Base-by-base conservation (phyloP, 2,329 filamentous ascomycete species). In the Cadophora sp. region DNA sequence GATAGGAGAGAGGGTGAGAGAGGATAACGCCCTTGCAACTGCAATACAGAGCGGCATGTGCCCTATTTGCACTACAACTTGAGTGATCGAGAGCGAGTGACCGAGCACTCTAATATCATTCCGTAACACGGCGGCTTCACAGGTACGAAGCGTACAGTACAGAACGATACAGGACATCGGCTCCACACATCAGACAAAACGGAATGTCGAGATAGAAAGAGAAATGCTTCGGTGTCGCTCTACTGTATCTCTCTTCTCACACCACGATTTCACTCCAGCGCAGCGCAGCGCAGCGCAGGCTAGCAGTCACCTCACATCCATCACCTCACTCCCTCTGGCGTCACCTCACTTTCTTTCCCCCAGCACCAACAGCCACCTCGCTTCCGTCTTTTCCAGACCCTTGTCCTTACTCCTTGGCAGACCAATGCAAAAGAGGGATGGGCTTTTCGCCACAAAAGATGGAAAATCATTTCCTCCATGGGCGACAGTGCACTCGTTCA, bases 381-480 rank as follows among this genome's bases (percentile, higher is more conserved):
- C 55, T 58, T 58, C 55, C 55, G 55, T 58, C 55, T 56, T n/a
- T 27, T 27, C 53, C 14, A 19, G 29, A 7, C 53, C 53, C 53
- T n/a, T 58, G 6, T 31, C n/a, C 29, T 22, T 8, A 11, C 22
- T 12, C 4, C 51, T 53, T 55, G 51, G 51, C 51, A 19, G 51
- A 31, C 26, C 16, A 27, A 55, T n/a, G 51, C 26, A 31, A 55
- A 31, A 55, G n/a, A n/a, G 51, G 19, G 8, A 55, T 55, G 26
- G 26, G 51, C 26, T 55, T 55, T 55, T 55, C 51, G 51, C 51
- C 51, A 55, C 51, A 55, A 19, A n/a, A 7, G 27, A 55, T 55
- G 26, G 51, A 55, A 55, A 55, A 55, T 55, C 51, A 55, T 55
- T 55, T 55, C 51, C 51, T 55, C 51, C 26, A 55, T 55, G 50